A percentile compares a stretch with the other conserved stretches of the same genome.
phyloP scores from a whole-genome alignment of 306 rosid species.

The Vigna unguiculata region DNA sequence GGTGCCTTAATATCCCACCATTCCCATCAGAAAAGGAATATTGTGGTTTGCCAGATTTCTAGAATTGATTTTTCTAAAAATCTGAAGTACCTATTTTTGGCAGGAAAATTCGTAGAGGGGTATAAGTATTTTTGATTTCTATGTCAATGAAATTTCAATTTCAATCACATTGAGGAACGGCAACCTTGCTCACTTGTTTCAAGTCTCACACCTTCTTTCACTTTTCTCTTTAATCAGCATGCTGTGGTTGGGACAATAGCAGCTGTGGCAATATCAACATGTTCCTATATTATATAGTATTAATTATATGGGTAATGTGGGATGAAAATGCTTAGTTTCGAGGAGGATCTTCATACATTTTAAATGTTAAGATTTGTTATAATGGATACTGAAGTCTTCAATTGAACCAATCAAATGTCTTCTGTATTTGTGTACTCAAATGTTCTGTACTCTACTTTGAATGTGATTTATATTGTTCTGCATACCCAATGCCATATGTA shows the following conservation, averaged over 20 bases:
- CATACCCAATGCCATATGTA: slow-evolving; percentile 9
- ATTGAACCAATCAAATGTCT: neutral
- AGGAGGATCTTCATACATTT: neutral
- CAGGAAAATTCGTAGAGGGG: neutral
- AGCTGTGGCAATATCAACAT: neutral
- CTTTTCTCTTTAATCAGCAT: neutral
- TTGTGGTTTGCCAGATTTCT: neutral
- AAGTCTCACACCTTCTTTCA: neutral
- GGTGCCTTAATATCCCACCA: neutral
- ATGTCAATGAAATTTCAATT: neutral
- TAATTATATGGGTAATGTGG: neutral
- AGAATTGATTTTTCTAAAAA: neutral
- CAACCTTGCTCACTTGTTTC: neutral
- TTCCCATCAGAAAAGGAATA: neutral
- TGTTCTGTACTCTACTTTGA: neutral
- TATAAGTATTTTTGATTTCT: neutral
- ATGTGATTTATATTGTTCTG: neutral
- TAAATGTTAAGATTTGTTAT: neutral
- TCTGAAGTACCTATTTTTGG: neutral
- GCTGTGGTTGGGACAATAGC: neutral
- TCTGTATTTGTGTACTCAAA: neutral
- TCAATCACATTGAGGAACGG: too few relatives aligned
- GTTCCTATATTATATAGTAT: neutral
- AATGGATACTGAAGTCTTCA: neutral
- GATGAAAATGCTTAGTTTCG: neutral